These are phyloP conservation scores for Globisporangium apiculatum DNA, from an alignment of 352 stramenopile species.

Conservation along the genomic window DNA sequence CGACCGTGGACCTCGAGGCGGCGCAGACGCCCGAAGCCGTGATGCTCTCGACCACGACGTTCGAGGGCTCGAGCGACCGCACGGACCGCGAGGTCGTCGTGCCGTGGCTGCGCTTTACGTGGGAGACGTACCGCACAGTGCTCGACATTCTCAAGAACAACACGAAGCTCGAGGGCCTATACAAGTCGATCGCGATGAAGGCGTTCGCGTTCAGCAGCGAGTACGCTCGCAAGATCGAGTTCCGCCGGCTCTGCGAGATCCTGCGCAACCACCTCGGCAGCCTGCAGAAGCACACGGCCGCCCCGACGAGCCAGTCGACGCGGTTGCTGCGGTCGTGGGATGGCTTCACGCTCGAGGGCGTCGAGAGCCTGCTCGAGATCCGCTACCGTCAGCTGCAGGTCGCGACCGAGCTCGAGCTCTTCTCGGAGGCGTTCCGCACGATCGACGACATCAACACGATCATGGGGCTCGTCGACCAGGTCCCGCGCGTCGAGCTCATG, in stretches of 20 bases:
- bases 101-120: slow-evolving; percentile 94
- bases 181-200: slow-evolving; percentile 73
- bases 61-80: slow-evolving; percentile 92
- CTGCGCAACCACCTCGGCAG: slow-evolving; percentile 94
- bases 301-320: slow-evolving; percentile 65
- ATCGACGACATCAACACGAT: slow-evolving; percentile 99
- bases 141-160: slow-evolving; percentile 97
- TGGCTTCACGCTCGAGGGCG: slow-evolving; percentile 91
- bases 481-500: slow-evolving; percentile 93
- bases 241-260: slow-evolving; percentile 96
- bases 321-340: slow-evolving; percentile 94
- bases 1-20: slow-evolving; percentile 88
- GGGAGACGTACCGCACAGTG: slow-evolving; percentile 97
- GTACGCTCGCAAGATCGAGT: slow-evolving; percentile 92
- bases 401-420: slow-evolving; percentile 92
- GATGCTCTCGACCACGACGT: slow-evolving; percentile 96
- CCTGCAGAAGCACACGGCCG: slow-evolving; percentile 88
- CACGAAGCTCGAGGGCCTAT: slow-evolving; percentile 85
- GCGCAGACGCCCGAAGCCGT: slow-evolving; percentile 92
- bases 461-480: slow-evolving; percentile 83
- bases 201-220: slow-evolving; percentile 83
- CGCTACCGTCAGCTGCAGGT: slow-evolving; percentile 97
- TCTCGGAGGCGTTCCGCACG: slow-evolving; percentile 97
- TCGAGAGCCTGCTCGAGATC: slow-evolving; percentile 95
- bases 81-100: slow-evolving; percentile 93